Percentiles rank a stretch among this genome's conserved stretches.
phyloP scores from a whole-genome alignment of 257 asterid genomes.

The Ballota nigra region DNA sequence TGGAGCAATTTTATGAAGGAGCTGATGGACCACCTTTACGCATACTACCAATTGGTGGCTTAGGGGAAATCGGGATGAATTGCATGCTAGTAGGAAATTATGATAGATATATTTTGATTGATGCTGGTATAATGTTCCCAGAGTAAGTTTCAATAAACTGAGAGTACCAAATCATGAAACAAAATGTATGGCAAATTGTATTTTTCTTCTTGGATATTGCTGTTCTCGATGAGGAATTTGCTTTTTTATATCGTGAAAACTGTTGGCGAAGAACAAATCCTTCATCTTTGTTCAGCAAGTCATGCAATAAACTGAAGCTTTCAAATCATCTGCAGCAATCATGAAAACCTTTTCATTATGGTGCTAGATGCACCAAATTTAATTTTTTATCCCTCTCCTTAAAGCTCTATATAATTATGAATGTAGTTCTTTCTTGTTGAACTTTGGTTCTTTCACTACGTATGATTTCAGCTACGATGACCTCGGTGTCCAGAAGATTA shows the following conservation, averaged over 20 bases:
- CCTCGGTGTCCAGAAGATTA: constrained; percentile 96
- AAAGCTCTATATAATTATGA: background rate
- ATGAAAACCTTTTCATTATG: background rate
- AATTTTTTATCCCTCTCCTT: background rate
- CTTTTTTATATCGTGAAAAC: background rate
- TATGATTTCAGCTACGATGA: constrained; percentile 67
- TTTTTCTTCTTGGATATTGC: background rate
- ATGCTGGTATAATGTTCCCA: constrained; percentile 98
- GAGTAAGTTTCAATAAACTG: constrained; percentile 56
- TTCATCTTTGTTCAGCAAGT: background rate
- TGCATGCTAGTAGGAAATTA: constrained; percentile 97
- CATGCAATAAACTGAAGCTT: constrained; percentile 1
- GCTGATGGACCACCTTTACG: constrained; percentile 93
- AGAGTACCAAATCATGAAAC: background rate
- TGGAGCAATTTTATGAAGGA: constrained; percentile 98
- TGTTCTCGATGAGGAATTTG: constrained; percentile 3
- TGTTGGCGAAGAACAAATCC: background rate
- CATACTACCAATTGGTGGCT: constrained; percentile 92
- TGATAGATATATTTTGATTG: constrained; percentile 91
- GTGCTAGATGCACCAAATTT: background rate
- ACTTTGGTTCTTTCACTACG: constrained; percentile 11
- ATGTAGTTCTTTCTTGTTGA: constrained; percentile 2
- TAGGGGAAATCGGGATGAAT: constrained; percentile 99
- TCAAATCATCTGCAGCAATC: background rate
- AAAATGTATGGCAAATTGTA: background rate